A percentile compares a stretch with the other conserved stretches of the same genome.
These are phyloP conservation scores for Saccharomycopsis capsularis DNA, from an alignment of 805 yeast genomes.

Conservation along the genomic window DNA sequence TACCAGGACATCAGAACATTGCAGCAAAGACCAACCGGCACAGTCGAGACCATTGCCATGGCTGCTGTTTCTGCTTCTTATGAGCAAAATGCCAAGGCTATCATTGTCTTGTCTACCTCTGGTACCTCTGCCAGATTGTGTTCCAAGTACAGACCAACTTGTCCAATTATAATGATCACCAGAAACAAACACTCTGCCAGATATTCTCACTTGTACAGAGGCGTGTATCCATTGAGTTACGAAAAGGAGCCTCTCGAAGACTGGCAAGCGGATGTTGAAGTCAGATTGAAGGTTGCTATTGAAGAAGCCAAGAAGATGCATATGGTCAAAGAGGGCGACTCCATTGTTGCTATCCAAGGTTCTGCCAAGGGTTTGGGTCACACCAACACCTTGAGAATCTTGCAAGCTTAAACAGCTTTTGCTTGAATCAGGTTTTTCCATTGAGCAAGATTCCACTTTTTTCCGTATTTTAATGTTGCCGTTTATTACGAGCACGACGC, in stretches of 20 bases:
- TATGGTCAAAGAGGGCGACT: slow-evolving; percentile 79
- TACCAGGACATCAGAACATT: slow-evolving; percentile 84
- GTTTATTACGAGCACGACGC: no score
- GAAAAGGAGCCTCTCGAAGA: slow-evolving; percentile 48
- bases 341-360: slow-evolving; percentile 93
- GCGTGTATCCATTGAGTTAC: slow-evolving; percentile 96
- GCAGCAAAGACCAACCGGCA: slow-evolving; percentile 82
- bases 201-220: slow-evolving; percentile 94
- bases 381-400: slow-evolving; percentile 95
- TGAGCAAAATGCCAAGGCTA: slow-evolving; percentile 96
- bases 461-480: no score
- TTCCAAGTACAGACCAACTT: slow-evolving; percentile 95
- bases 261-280: slow-evolving; percentile 97
- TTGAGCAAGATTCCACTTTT: no score
- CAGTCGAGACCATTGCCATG: slow-evolving; percentile 94
- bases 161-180: slow-evolving; percentile 97
- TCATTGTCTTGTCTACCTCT: slow-evolving; percentile 89
- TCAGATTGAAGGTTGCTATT: slow-evolving; percentile 89
- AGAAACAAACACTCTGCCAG: slow-evolving; percentile 92
- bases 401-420: slow-evolving; percentile 67
- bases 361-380: slow-evolving; percentile 98
- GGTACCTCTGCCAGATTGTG: slow-evolving; percentile 94
- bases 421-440: no score
- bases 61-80: slow-evolving; percentile 95
- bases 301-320: slow-evolving; percentile 82